Percentiles rank a stretch among this genome's conserved stretches.
Conservation (phyloP, 257 asterid genomes). For the Coffea canephora region DNA sequence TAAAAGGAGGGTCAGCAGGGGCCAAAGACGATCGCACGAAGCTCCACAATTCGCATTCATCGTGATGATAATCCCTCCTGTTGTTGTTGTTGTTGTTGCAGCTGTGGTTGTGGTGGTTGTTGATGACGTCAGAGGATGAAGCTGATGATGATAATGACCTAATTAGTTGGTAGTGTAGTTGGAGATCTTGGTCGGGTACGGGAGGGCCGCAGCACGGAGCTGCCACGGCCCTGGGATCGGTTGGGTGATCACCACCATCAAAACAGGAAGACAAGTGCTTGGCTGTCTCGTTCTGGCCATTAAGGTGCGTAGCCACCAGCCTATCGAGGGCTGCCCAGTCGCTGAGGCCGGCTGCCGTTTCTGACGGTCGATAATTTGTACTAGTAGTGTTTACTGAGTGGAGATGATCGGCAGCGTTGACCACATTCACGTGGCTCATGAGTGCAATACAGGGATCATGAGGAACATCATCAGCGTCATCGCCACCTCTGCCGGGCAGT, state of each 20-base stretch:
- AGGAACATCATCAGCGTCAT: background rate
- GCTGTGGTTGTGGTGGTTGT: background rate
- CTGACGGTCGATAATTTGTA: background rate
- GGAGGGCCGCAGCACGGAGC: conserved; percentile 9
- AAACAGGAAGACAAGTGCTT: conserved; percentile 17
- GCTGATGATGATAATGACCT: conserved; percentile 17
- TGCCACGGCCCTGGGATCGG: background rate
- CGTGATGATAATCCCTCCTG: conserved; percentile 15
- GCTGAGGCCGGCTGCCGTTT: background rate
- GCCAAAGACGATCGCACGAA: conserved; percentile 26
- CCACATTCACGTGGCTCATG: conserved; percentile 11
- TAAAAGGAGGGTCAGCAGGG: conserved; percentile 16
- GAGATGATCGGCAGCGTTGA: background rate
- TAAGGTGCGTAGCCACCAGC: conserved; percentile 86
- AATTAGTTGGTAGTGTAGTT: conserved; percentile 13
- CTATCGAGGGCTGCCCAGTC: conserved; percentile 79
- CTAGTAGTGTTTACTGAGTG: conserved; percentile 5
- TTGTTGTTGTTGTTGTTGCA: too few species aligned
- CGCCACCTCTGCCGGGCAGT: background rate
- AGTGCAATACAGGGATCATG: background rate
- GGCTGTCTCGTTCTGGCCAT: conserved; percentile 31
- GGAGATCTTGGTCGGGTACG: conserved; percentile 12
- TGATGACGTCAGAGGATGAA: conserved; percentile 13
- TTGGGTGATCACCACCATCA: background rate
- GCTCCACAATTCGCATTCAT: conserved; percentile 44